Evolutionary conservation across 805 yeast genomes (phyloP).

Genomic region (Candida endomychidarum): DNA sequence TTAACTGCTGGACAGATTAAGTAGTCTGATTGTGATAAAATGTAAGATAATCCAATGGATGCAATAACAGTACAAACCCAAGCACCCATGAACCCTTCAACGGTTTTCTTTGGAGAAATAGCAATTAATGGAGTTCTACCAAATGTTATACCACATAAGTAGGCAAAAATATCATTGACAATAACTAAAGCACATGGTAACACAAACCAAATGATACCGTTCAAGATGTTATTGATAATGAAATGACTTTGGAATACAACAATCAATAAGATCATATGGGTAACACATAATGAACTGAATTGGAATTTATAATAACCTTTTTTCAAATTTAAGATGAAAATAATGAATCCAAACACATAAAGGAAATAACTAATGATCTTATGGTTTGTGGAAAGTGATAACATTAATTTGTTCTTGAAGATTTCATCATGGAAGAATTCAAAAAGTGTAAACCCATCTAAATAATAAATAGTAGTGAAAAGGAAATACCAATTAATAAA

Average conservation of each 20-base stretch:
- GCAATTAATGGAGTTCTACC: conserved; percentile 90
- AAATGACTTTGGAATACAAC: conserved; percentile 94
- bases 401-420: conserved; percentile 51
- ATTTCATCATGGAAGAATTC: conserved; percentile 59
- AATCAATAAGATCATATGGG: conserved; percentile 88
- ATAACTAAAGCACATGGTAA: conserved; percentile 90
- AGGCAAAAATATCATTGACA: conserved; percentile 94
- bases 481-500: conserved; percentile 92
- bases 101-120: conserved; percentile 95
- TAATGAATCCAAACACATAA: conserved; percentile 83
- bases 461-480: conserved; percentile 80
- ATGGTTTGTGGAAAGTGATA: conserved; percentile 72
- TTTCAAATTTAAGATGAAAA: conserved; percentile 84
- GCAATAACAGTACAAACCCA: conserved; percentile 89
- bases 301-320: conserved; percentile 90
- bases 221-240: conserved; percentile 83
- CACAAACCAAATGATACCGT: conserved; percentile 92
- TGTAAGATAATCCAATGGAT: conserved; percentile 63
- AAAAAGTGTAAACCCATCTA: conserved; percentile 83
- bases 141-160: conserved; percentile 94
- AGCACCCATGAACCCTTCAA: conserved; percentile 96
- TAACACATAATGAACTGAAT: conserved; percentile 88
- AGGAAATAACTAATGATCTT: conserved; percentile 79
- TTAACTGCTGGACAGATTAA: conserved; percentile 85
- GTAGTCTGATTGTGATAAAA: conserved; percentile 65